A percentile compares a stretch with the other conserved stretches of the same genome.
Conservation (phyloP, 2,329 filamentous ascomycete genomes). For the Apiospora arundinis region DNA sequence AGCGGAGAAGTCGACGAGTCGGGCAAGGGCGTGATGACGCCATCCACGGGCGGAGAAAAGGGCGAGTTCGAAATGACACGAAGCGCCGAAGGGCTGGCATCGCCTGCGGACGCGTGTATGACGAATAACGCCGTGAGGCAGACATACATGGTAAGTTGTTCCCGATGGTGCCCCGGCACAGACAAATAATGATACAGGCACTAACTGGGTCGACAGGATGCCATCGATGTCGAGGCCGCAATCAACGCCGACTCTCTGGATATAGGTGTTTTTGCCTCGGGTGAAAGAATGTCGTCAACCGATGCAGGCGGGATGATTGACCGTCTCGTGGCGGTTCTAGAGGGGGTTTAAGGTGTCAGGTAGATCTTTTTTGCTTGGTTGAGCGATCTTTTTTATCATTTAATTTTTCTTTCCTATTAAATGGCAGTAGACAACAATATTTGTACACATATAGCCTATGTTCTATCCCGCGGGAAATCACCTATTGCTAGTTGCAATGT, state of each 20-base stretch:
- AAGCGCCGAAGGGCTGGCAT: conserved; percentile 17
- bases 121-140: conserved; percentile 31
- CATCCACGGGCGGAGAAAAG: conserved; percentile 26
- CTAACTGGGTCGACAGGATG: conserved; percentile 31
- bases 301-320: conserved; percentile 30
- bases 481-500: no score
- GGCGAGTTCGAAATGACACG: background rate
- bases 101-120: conserved; percentile 26
- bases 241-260: conserved; percentile 34
- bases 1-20: conserved; percentile 15
- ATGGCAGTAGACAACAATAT: no score
- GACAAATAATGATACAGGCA: background rate
- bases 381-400: no score
- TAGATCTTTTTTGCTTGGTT: no score
- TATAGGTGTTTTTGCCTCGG: conserved; percentile 37
- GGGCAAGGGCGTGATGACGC: background rate
- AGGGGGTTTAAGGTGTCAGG: no score
- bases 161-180: background rate
- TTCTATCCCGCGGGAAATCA: no score
- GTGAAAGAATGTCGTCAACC: conserved; percentile 27
- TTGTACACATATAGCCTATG: no score
- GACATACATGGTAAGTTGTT: conserved; percentile 31
- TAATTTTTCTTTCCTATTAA: no score
- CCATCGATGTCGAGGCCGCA: conserved; percentile 38
- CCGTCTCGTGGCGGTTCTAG: conserved; percentile 24